Evolutionary conservation across 441 rosid species (phyloP), one percentile per base, ranked within the genome.

Genomic region (Mallotus japonicus): DNA sequence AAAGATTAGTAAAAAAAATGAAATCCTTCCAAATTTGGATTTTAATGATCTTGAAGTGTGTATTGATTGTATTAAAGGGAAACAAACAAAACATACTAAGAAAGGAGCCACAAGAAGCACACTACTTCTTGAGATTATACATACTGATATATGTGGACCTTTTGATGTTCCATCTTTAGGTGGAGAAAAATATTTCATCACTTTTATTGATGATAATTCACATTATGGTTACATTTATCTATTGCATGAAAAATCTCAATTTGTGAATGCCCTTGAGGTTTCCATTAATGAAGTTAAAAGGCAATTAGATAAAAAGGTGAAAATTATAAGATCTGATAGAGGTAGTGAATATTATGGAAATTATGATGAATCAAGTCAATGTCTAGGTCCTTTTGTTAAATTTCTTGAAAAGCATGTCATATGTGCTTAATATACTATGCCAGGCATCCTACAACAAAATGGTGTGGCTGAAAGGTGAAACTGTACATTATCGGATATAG

Each of bases 171-270:
- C 28, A 24, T 24, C n/a, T 42, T 42, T 42, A 0, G 8, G 46
- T 42, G 7, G 57, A 16, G 19, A 53, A 53, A 53, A 68, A 7
- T 53, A 28, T 53, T 17, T 53, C 17, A 50, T 68, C 15, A 32
- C 16, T 5, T 15, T 51, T 68, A 37, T 53, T 15, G 3, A 15
- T 53, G 28, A 24, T 24, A 0, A 0, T 24, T 24, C 28, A 24
- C 28, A 24, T 24, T 24, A 24, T 24, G 0, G 16, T 2, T 8
- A 44, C 19, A 4, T 67, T 14, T 22, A 50, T 6, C 24, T 67
- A 12, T 16, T 67, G 15, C 44, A 67, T 67, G 44, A 67, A 4
- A 32, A 67, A 67, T 67, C 59, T 67, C 60, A 67, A 34, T 22
- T 0, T 6, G 10, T 67, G 15, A 28, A 67, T 50, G 54, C 15